Evolutionary conservation across 2,329 filamentous ascomycete species (phyloP).

Genomic region (Aspergillus sp.): DNA sequence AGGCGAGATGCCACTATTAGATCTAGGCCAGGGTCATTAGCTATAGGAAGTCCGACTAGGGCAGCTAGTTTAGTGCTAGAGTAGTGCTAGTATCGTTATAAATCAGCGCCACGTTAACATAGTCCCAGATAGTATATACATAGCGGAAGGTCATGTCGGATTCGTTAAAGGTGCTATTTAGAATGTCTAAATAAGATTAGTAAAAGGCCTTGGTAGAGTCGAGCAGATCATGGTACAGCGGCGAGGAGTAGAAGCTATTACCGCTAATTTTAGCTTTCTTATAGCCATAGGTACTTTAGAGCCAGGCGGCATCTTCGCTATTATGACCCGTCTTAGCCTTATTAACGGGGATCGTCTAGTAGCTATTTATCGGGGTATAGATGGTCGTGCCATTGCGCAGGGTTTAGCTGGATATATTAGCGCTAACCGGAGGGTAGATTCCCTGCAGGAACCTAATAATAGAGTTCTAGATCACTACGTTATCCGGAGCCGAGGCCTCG

Average conservation of each 20-base stretch:
- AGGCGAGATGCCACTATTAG: slow-evolving; percentile 76
- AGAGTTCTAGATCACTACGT: slow-evolving; percentile 71
- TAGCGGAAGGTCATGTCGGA: slow-evolving; percentile 49
- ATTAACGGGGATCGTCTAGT: slow-evolving; percentile 72
- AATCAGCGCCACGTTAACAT: slow-evolving; percentile 53
- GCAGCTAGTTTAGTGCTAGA: slow-evolving; percentile 51
- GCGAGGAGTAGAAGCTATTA: slow-evolving; percentile 48
- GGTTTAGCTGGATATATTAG: slow-evolving; percentile 46
- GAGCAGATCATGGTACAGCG: slow-evolving; percentile 40
- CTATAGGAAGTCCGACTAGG: slow-evolving; percentile 48
- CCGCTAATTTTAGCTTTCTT: slow-evolving; percentile 49
- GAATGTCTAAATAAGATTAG: slow-evolving; percentile 40
- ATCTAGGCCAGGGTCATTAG: slow-evolving; percentile 64
- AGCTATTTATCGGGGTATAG: slow-evolving; percentile 62
- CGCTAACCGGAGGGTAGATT: slow-evolving; percentile 68
- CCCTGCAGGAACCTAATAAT: slow-evolving; percentile 74
- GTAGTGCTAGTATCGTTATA: slow-evolving; percentile 53
- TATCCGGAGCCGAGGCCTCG: slow-evolving; percentile 59
- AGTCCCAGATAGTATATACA: slow-evolving; percentile 57
- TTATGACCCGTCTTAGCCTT: slow-evolving; percentile 52
- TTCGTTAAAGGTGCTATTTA: slow-evolving; percentile 43
- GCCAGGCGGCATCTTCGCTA: slow-evolving; percentile 48
- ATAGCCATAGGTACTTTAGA: slow-evolving; percentile 50
- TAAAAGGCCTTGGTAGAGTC: slow-evolving; percentile 47
- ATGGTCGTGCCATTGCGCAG: slow-evolving; percentile 63